Evolutionary conservation across 1,139 yeast species (phyloP).

Genomic region (Lodderomyces theae): DNA sequence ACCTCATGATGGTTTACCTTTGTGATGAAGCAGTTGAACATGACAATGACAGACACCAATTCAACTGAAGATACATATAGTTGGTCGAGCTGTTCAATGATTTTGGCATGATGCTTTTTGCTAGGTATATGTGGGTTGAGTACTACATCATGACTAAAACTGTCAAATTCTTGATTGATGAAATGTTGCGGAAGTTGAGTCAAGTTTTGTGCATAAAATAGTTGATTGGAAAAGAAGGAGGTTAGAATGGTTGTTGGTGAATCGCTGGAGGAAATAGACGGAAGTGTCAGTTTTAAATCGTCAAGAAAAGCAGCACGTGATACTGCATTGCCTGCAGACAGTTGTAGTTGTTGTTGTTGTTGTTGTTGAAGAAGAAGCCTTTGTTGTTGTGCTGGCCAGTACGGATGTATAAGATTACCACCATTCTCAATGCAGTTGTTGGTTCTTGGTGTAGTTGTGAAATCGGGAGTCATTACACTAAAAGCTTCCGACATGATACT

Average conservation of each 20-base stretch:
- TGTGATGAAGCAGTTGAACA: slow-evolving; percentile 10
- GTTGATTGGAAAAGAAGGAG: slow-evolving; percentile 17
- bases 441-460: not conserved
- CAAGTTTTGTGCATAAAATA: slow-evolving; percentile 20
- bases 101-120: slow-evolving; percentile 4
- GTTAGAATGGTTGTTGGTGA: slow-evolving; percentile 8
- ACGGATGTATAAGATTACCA: not conserved
- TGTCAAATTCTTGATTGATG: slow-evolving; percentile 13
- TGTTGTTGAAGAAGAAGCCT: too few relatives aligned
- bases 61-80: slow-evolving; percentile 11
- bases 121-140: slow-evolving; percentile 14
- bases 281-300: slow-evolving; percentile 8
- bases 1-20: slow-evolving; percentile 9
- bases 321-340: not conserved
- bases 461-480: slow-evolving; percentile 10
- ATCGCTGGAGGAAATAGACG: slow-evolving; percentile 5
- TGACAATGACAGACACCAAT: slow-evolving; percentile 10
- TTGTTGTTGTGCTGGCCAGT: not conserved
- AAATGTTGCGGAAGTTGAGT: slow-evolving; percentile 15
- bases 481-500: slow-evolving; percentile 12
- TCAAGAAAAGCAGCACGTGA: slow-evolving; percentile 5
- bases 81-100: slow-evolving; percentile 9
- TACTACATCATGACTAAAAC: slow-evolving; percentile 11
- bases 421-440: not conserved
- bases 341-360: slow-evolving; percentile 2